phyloP scores from a whole-genome alignment of 1,284 basidiomycete species.

The Ustilago bromivora region DNA sequence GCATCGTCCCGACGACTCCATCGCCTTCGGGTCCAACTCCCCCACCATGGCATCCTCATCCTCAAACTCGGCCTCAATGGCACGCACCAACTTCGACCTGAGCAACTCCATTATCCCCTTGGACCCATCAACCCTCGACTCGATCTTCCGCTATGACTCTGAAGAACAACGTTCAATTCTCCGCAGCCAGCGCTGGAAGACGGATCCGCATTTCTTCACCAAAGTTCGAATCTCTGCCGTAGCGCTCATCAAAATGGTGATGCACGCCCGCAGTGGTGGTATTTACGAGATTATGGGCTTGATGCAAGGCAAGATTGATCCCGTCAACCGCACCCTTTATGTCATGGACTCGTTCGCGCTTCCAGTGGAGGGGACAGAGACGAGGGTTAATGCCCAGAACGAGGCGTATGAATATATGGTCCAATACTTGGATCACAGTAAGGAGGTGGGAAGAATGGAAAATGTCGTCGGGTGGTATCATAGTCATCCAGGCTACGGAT shows the following conservation, averaged over 20 bases:
- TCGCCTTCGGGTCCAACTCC: background rate
- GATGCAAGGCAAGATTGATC: slow-evolving; percentile 96
- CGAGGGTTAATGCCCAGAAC: slow-evolving; percentile 93
- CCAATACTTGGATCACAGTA: slow-evolving; percentile 83
- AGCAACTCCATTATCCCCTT: slow-evolving; percentile 77
- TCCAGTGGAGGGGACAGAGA: slow-evolving; percentile 98
- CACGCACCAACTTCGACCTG: slow-evolving; percentile 85
- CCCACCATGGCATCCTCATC: slow-evolving; percentile 17
- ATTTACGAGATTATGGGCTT: slow-evolving; percentile 99
- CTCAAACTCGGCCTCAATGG: slow-evolving; percentile 71
- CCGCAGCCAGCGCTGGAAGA: slow-evolving; percentile 83
- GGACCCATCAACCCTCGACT: slow-evolving; percentile 46
- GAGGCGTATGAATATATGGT: slow-evolving; percentile 99
- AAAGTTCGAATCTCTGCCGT: slow-evolving; percentile 93
- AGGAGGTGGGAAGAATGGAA: slow-evolving; percentile 84
- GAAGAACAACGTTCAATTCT: slow-evolving; percentile 80
- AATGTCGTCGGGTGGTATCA: slow-evolving; percentile 99
- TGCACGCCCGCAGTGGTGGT: slow-evolving; percentile 96
- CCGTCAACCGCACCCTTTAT: slow-evolving; percentile 82
- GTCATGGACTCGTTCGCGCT: slow-evolving; percentile 92
- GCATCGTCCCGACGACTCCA: background rate
- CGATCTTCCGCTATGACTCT: slow-evolving; percentile 75
- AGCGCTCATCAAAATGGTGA: slow-evolving; percentile 98
- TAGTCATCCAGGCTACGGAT: slow-evolving; percentile 98
- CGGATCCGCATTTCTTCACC: slow-evolving; percentile 92